Evolutionary conservation across 208 protist genomes (phyloP).

Genomic region (Acanthamoeba sp.): DNA sequence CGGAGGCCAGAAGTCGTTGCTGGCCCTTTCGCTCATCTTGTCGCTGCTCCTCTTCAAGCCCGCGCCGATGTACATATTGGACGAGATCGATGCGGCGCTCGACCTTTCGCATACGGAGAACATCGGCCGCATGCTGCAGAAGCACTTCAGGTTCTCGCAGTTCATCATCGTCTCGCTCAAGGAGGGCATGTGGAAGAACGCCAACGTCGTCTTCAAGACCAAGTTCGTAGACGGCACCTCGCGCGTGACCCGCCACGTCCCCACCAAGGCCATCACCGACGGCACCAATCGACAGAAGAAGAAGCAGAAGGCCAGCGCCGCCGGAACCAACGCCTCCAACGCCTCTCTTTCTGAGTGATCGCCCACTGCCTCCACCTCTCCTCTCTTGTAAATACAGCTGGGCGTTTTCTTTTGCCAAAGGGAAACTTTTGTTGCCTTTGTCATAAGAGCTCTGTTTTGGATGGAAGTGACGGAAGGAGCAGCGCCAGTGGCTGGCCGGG

Average conservation of each 20-base stretch:
- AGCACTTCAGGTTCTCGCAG: constrained; percentile 98
- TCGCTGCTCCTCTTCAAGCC: constrained; percentile 99
- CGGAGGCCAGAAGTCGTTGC: constrained; percentile 99
- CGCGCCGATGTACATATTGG: constrained; percentile 99
- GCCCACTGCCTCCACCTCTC: too few species aligned
- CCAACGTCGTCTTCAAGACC: constrained; percentile 99
- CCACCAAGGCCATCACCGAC: constrained; percentile 60
- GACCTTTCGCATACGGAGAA: constrained; percentile 99
- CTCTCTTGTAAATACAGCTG: too few species aligned
- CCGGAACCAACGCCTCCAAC: neutral
- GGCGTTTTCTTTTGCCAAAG: neutral
- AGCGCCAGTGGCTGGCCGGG: neutral
- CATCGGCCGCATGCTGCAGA: constrained; percentile 98
- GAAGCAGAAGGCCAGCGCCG: neutral
- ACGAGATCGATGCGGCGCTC: constrained; percentile 99
- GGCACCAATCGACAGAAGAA: constrained; percentile 41
- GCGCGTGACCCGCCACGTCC: constrained; percentile 76
- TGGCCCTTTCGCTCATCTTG: constrained; percentile 99
- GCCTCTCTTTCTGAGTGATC: neutral
- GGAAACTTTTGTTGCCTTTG: too few species aligned
- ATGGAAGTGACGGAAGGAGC: neutral
- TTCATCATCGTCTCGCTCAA: constrained; percentile 99
- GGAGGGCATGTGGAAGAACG: constrained; percentile 99
- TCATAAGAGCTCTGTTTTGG: neutral
- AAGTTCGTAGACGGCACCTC: constrained; percentile 94